Evolutionary conservation across 2,329 filamentous ascomycete genomes (phyloP), one percentile per base, ranked within the genome.

Genomic region (Colletotrichum scovillei): DNA sequence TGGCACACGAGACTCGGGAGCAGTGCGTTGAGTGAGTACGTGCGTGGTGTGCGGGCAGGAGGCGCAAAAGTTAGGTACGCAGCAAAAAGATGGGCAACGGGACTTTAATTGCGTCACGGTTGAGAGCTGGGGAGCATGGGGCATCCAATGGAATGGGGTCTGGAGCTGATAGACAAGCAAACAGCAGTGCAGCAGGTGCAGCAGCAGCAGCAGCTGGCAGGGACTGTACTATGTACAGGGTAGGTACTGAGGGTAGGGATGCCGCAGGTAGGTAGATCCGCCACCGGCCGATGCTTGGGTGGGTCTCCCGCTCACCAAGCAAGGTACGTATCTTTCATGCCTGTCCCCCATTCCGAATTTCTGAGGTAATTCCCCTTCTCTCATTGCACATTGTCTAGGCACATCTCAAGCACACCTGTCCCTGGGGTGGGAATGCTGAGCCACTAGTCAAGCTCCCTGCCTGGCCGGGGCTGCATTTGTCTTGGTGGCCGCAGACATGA

Each of bases 91-190:
- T 66, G 69, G 62, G 60, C 67, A 46, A 66, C 60, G 62, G 70
- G 71, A 46, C 67, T 71, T 63, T 66, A 57, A 73, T 73, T 73
- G 71, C 71, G 71, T 73, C 71, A 73, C 71, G 63, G 67, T 53
- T 64, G 28, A 30, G 59, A 62, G 62, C 30, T 69, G 59, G 65
- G 24, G 42, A 49, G 42, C 19, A 49, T 49, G 42, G 42, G 19
- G 42, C 42, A 49, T 49, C 42, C 42, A 49, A 49, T 49, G 42
- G 42, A 49, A 49, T 49, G 19, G 19, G 19, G 42, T 19, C 42
- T 49, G 2, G 42, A 49, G 42, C 42, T 42, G 19, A 49, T n/a
- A 49, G 19, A 49, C 42, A 49, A 19, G 42, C 42, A 55, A 28
- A 16, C 28, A 35, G 55, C 14, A 38, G 9, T 35, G 65, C 30